Percentiles rank a stretch among this genome's conserved stretches.
phyloP scores from a whole-genome alignment of 208 protist genomes.

The Strigomonas oncopelti region DNA sequence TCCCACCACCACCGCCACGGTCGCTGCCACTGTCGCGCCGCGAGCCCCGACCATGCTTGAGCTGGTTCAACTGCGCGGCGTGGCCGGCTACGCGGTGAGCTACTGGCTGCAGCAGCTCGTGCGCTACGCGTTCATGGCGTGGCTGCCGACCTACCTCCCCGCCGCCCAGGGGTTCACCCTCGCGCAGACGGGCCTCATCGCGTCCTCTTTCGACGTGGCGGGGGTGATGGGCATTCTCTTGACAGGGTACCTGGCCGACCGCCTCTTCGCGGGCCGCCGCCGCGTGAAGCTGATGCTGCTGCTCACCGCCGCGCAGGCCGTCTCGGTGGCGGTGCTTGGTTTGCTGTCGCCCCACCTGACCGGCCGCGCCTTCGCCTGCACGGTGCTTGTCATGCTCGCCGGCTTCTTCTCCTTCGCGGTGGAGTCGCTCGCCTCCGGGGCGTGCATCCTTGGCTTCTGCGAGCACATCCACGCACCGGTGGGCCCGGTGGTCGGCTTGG shows the following conservation, averaged over 20 bases:
- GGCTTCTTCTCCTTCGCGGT: slow-evolving; percentile 43
- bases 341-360: background rate
- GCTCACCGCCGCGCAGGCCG: slow-evolving; percentile 19
- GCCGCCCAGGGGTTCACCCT: slow-evolving; percentile 21
- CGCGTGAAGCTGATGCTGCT: slow-evolving; percentile 20
- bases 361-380: slow-evolving; percentile 11
- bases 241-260: slow-evolving; percentile 32
- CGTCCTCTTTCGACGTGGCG: slow-evolving; percentile 36
- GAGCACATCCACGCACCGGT: slow-evolving; percentile 13
- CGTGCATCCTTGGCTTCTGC: slow-evolving; percentile 24
- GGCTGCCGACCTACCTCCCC: slow-evolving; percentile 51
- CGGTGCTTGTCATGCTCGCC: slow-evolving; percentile 8
- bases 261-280: slow-evolving; percentile 18
- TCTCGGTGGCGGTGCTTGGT: slow-evolving; percentile 5
- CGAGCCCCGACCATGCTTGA: background rate
- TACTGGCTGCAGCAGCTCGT: slow-evolving; percentile 48
- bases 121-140: slow-evolving; percentile 41
- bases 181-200: slow-evolving; percentile 26
- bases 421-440: slow-evolving; percentile 29
- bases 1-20: background rate
- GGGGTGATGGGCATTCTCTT: slow-evolving; percentile 29
- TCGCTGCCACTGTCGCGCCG: no score
- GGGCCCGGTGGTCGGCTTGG: slow-evolving; percentile 26
- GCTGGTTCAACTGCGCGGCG: slow-evolving; percentile 17
- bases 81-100: slow-evolving; percentile 15